phyloP scores from a whole-genome alignment of 2,329 filamentous ascomycete genomes.

The Penicillium sp. region DNA sequence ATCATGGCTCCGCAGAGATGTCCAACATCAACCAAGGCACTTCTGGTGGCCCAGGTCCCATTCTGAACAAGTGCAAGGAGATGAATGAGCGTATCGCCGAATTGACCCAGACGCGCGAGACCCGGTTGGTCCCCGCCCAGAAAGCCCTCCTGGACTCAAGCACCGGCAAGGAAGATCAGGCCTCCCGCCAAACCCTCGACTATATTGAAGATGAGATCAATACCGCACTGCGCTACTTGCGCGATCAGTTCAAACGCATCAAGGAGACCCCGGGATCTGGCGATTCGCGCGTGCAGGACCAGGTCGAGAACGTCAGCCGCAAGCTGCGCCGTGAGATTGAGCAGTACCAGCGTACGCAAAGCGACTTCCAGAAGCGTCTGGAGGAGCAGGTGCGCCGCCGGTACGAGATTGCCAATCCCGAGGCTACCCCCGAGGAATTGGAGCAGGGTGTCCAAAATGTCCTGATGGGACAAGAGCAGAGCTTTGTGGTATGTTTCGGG shows the following conservation, averaged over 20 bases:
- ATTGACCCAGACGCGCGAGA: conserved; percentile 61
- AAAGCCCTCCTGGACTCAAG: conserved; percentile 75
- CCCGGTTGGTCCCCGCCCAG: conserved; percentile 56
- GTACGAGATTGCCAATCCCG: conserved; percentile 82
- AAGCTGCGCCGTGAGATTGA: conserved; percentile 78
- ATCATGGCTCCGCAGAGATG: conserved; percentile 42
- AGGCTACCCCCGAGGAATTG: conserved; percentile 76
- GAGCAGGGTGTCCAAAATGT: conserved; percentile 70
- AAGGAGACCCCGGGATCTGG: conserved; percentile 78
- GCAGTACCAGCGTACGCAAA: conserved; percentile 77
- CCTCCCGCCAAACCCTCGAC: conserved; percentile 69
- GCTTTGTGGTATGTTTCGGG: conserved; percentile 69
- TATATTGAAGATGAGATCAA: conserved; percentile 75
- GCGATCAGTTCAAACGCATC: conserved; percentile 74
- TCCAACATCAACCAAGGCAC: conserved; percentile 28
- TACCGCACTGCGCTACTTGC: conserved; percentile 75
- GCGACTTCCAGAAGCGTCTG: conserved; percentile 73
- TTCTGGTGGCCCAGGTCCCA: conserved; percentile 64
- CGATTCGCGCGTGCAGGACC: conserved; percentile 69
- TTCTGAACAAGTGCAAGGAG: conserved; percentile 80
- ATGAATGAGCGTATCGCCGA: conserved; percentile 75
- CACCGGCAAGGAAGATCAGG: conserved; percentile 64
- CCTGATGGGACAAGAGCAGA: conserved; percentile 65
- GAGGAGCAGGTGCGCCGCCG: conserved; percentile 84
- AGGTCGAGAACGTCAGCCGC: conserved; percentile 78